Evolutionary conservation across 2,329 filamentous ascomycete genomes (phyloP), one percentile per base, ranked within the genome.

Genomic region (Fusarium agapanthi): DNA sequence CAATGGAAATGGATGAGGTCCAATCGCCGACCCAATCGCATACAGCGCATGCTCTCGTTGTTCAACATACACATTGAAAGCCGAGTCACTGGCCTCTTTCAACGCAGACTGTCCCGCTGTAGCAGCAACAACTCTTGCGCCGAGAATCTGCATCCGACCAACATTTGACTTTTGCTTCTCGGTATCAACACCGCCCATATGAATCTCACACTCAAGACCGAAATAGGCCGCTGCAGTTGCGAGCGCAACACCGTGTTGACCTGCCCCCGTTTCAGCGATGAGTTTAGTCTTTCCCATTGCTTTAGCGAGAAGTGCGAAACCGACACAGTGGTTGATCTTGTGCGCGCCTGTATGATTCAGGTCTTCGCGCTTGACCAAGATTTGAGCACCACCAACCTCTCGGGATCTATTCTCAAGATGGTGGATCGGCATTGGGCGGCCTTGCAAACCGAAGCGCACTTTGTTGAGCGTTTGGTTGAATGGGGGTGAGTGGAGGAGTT

Each of bases 121-220:
- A 14, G 62, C 53, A 20, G 62, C 7, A 2, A 67, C 18, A 6
- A 67, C 64, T 0, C 4, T 41, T 1, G 62, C 53, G 0, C 64
- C 64, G 1, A 67, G 64, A 10, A 67, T 51, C 1, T 67, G 28
- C 53, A 67, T 67, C 3, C 64, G 53, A 4, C 53, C 62, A 38
- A 67, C 62, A 8, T 61, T 67, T 3, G 64, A 67, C 12, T 61
- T 67, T 14, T 67, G 64, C 13, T 67, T 67, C 18, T 61, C 35
- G 0, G 37, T 67, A 41, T 67, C 64, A 4, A 67, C 30, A 3
- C 38, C 62, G 1, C 64, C 64, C 62, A 67, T 67, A 3, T 67
- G 62, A 0, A 67, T 60, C 45, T 67, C 62, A 4, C 64, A 67
- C 6, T 67, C 45, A 1, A 67, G 53, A 3, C 53, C 45, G 22